Evolutionary conservation across 192 early-diverging fungal species (phyloP).

Genomic region (Glomus cerebriforme): DNA sequence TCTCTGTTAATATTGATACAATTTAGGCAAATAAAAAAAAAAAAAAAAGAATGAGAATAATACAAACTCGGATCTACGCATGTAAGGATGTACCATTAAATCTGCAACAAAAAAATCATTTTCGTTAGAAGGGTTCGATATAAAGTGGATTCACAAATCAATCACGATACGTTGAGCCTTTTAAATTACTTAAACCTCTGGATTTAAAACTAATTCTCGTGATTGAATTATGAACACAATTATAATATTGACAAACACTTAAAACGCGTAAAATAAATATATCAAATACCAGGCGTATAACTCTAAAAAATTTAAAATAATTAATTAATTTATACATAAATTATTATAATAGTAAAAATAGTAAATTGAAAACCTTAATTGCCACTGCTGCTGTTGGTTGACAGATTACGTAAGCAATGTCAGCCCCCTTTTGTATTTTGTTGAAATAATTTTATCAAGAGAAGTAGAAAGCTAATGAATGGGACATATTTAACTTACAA

Average conservation of each 20-base stretch:
- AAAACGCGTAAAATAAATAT: not conserved
- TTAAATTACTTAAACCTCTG: too few relatives aligned
- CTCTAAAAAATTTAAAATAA: conserved; percentile 33
- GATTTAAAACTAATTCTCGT: too few relatives aligned
- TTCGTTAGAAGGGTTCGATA: not conserved
- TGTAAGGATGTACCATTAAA: conserved; percentile 91
- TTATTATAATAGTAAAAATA: not conserved
- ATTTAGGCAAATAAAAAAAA: not conserved
- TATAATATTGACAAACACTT: not conserved
- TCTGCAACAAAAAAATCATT: conserved; percentile 41
- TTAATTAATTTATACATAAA: conserved; percentile 5
- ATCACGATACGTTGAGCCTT: not conserved
- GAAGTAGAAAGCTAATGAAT: not conserved
- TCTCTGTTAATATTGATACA: not conserved
- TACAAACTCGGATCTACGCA: conserved; percentile 51
- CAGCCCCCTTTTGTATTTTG: conserved; percentile 64
- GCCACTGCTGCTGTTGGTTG: conserved; percentile 71
- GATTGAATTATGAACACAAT: too few relatives aligned
- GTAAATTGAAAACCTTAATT: conserved; percentile 61
- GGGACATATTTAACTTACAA: conserved; percentile 49
- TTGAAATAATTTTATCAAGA: conserved; percentile 6
- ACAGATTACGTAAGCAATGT: conserved; percentile 86
- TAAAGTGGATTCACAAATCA: not conserved
- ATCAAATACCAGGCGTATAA: conserved; percentile 45
- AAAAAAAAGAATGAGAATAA: conserved; percentile 15